These are phyloP conservation scores for Rosa rugosa DNA, from an alignment of 306 rosid species.

Conservation along the genomic window DNA sequence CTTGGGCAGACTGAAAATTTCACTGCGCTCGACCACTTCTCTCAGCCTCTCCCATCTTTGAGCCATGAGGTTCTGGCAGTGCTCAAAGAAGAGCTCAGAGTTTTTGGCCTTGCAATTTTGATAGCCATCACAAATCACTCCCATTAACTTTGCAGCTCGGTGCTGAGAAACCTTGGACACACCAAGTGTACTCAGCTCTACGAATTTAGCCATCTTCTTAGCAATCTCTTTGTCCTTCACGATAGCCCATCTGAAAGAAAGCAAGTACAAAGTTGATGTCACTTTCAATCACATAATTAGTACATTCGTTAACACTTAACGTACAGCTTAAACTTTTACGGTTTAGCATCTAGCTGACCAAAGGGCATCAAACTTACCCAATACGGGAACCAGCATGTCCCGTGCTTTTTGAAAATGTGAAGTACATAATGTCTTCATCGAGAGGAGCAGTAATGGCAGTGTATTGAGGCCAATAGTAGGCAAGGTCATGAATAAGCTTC, in stretches of 20 bases:
- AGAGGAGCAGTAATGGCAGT: slow-evolving; percentile 57
- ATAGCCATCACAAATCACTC: slow-evolving; percentile 54
- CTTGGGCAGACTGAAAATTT: slow-evolving; percentile 39
- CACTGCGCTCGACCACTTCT: slow-evolving; percentile 29
- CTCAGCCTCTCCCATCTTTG: slow-evolving; percentile 68
- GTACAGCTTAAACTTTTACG: background rate
- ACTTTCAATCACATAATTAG: background rate
- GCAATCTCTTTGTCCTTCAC: slow-evolving; percentile 75
- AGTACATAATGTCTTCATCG: slow-evolving; percentile 64
- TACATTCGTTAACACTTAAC: background rate
- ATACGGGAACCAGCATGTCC: slow-evolving; percentile 94
- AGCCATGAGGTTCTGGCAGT: slow-evolving; percentile 36
- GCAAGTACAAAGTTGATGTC: background rate
- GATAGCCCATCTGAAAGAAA: slow-evolving; percentile 62
- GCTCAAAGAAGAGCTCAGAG: slow-evolving; percentile 52
- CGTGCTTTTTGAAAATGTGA: slow-evolving; percentile 87
- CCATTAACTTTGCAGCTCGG: slow-evolving; percentile 66
- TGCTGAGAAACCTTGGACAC: slow-evolving; percentile 78
- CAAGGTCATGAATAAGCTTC: slow-evolving; percentile 60
- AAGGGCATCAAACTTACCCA: slow-evolving; percentile 43
- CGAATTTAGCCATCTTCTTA: slow-evolving; percentile 53
- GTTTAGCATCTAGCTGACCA: background rate
- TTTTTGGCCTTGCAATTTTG: slow-evolving; percentile 29
- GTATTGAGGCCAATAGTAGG: slow-evolving; percentile 92
- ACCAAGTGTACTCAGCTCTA: slow-evolving; percentile 63